Evolutionary conservation across 768 basidiomycete genomes (phyloP), one percentile per base, ranked within the genome.

Genomic region (Coprinopsis sp.): DNA sequence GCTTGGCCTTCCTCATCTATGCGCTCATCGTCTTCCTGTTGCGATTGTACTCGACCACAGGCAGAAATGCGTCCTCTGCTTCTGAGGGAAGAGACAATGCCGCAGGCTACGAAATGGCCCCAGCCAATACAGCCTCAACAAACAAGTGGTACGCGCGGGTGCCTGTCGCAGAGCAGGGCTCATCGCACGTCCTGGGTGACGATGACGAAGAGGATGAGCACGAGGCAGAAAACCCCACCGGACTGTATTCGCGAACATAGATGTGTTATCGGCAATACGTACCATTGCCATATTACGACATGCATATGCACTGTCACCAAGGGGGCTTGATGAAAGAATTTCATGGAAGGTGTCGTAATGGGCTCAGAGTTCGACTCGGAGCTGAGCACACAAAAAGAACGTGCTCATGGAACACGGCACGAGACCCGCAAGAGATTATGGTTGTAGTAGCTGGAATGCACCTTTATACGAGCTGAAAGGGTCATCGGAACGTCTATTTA

Each of bases 1-100:
- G 84, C 57, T 70, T 85, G 37, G 80, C 88, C 0, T 93, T 94
- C 71, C 50, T 88, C 30, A 58, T 93, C 22, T 93, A 94, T 64
- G 71, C 83, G 5, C 74, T 87, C 56, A 79, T 85, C 40, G 69
- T 84, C 21, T 74, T 77, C 57, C 74, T 94, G 41, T 72, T 91
- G 54, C 75, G 84, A 52, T 67, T 91, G 1, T 91, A 85, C 59
- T 54, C 73, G 5, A 79, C 75, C 0, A 78, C 77, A 13, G 84
- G 84, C 2, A 75, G 73, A 23, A 82, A 85, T 50, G 77, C 77
- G 2, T 40, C 65, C 3, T 50, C 39, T 5, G 47, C 49, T 21
- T 51, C 54, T 10, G 51, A 34, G 19, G 51, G 49, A 24, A 50
- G 37, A 33, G 25, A 48, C 25, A 53, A 58, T 25, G 51, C 50